A percentile compares a stretch with the other conserved stretches of the same genome.
phyloP scores from a whole-genome alignment of 768 basidiomycete genomes.

The Mycena chlorophos region DNA sequence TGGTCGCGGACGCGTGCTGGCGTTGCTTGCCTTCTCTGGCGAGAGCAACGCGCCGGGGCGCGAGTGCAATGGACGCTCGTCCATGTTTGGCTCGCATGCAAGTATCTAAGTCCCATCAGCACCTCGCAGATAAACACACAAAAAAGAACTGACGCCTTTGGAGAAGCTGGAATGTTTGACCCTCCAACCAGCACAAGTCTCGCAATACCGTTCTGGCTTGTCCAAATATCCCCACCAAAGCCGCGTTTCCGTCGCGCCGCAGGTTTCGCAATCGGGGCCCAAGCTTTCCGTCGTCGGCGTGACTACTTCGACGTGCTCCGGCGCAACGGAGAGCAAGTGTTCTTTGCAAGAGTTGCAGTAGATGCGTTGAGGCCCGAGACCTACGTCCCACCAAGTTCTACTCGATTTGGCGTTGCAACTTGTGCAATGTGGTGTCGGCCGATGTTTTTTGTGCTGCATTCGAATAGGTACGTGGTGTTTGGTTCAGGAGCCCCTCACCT shows the following conservation, averaged over 20 bases:
- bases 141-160: background rate
- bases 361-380: background rate
- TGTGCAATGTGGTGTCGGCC: background rate
- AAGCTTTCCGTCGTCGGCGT: background rate
- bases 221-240: background rate
- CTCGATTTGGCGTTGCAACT: background rate
- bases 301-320: background rate
- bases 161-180: background rate
- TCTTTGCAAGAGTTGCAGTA: constrained; percentile 1
- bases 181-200: background rate
- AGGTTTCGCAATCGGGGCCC: background rate
- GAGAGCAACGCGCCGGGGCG: background rate
- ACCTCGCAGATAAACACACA: background rate
- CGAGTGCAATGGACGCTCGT: background rate
- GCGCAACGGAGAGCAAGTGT: background rate
- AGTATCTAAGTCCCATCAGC: background rate
- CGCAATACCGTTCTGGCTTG: background rate
- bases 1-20: background rate
- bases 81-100: background rate
- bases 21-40: background rate
- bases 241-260: background rate
- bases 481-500: background rate
- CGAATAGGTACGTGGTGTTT: background rate
- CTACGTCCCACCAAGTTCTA: background rate
- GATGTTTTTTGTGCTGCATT: background rate